Conservation (phyloP, 331 rosid species). For the Pyrus hybrid region DNA sequence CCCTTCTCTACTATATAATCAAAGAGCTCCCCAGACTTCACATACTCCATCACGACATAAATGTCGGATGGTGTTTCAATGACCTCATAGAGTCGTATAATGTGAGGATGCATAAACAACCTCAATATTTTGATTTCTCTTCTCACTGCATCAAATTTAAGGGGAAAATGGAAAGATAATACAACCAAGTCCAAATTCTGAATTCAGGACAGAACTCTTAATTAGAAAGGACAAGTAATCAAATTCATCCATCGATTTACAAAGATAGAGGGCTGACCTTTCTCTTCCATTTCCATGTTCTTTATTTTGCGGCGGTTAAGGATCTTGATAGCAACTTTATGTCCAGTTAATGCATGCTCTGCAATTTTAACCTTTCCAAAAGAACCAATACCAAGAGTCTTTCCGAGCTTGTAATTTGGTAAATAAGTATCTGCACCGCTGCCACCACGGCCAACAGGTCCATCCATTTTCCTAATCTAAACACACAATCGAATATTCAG, state of each 20-base stretch:
- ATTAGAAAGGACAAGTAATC: neutral
- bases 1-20: conserved; percentile 89
- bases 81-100: conserved; percentile 80
- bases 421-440: conserved; percentile 43
- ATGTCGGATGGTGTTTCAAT: conserved; percentile 73
- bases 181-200: neutral
- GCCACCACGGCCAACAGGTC: conserved; percentile 38
- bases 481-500: neutral
- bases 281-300: conserved; percentile 88
- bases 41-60: conserved; percentile 86
- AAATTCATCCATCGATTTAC: neutral
- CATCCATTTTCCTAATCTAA: conserved; percentile 43
- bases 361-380: conserved; percentile 91
- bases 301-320: conserved; percentile 76
- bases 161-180: neutral
- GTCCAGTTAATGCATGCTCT: conserved; percentile 74
- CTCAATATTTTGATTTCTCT: conserved; percentile 83
- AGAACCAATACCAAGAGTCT: conserved; percentile 84
- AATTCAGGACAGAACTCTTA: neutral
- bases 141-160: conserved; percentile 58
- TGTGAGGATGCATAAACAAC: conserved; percentile 92
- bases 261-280: conserved; percentile 37
- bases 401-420: conserved; percentile 80
- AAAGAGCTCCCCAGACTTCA: conserved; percentile 83
- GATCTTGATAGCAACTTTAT: conserved; percentile 87